A percentile compares a stretch with the other conserved stretches of the same genome.
Evolutionary conservation across 116 monocot genomes (phyloP).

Genomic region (Papilionanthe hybrid): DNA sequence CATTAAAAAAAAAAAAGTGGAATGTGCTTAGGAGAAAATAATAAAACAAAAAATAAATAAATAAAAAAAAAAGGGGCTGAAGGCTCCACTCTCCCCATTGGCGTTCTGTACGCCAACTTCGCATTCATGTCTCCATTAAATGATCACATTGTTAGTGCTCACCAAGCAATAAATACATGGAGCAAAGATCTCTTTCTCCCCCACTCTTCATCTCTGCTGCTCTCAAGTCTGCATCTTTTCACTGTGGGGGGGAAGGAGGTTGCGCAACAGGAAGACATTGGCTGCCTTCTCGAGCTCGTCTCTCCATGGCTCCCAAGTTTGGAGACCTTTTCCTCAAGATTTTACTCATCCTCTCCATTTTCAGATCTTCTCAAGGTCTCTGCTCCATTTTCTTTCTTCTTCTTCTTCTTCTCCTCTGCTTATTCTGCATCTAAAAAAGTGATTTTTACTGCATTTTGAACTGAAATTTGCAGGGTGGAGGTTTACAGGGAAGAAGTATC

Average conservation of each 20-base stretch:
- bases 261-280: neutral
- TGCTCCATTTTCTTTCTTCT: neutral
- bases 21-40: too few species aligned
- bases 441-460: neutral
- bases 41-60: too few species aligned
- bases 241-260: neutral
- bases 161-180: constrained; percentile 12
- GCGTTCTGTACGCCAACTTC: neutral
- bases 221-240: constrained; percentile 3
- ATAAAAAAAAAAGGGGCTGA: too few species aligned
- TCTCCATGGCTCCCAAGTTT: constrained; percentile 33
- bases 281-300: neutral
- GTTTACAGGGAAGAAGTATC: constrained; percentile 9
- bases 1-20: too few species aligned
- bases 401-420: too few species aligned
- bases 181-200: neutral
- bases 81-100: neutral
- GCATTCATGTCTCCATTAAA: constrained; percentile 48
- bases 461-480: constrained; percentile 25
- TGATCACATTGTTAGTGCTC: constrained; percentile 17
- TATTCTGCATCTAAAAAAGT: neutral
- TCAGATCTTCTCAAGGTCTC: constrained; percentile 47
- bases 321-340: constrained; percentile 34
- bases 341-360: constrained; percentile 35
- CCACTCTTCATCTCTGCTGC: neutral